A percentile compares a stretch with the other conserved stretches of the same genome.
These are phyloP conservation scores for Russula virescens DNA, from an alignment of 768 basidiomycete species.

Conservation along the genomic window DNA sequence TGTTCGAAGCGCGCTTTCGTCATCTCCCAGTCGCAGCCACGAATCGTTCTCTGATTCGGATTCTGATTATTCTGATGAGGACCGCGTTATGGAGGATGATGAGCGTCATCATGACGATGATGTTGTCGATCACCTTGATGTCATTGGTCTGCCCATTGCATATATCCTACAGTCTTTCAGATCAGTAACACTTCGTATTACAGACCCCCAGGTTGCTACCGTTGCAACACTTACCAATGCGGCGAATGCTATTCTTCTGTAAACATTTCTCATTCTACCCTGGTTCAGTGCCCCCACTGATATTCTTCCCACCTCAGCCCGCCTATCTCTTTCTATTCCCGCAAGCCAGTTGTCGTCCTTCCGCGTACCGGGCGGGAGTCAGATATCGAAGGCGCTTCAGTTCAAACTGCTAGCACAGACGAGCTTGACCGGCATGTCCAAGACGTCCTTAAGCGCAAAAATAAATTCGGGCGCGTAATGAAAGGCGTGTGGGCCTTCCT, in stretches of 20 bases:
- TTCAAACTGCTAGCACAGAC: conserved; percentile 36
- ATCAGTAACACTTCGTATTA: not conserved
- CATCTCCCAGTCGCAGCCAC: conserved; percentile 27
- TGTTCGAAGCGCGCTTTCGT: conserved; percentile 42
- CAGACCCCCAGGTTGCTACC: conserved; percentile 70
- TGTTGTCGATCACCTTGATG: conserved; percentile 79
- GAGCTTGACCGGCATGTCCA: conserved; percentile 73
- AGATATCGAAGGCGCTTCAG: conserved; percentile 29
- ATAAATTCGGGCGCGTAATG: conserved; percentile 52
- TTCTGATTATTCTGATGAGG: conserved; percentile 20
- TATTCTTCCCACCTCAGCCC: conserved; percentile 40
- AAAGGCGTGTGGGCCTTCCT: conserved; percentile 77
- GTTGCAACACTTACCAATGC: conserved; percentile 73
- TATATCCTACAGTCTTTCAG: not conserved
- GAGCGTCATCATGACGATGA: conserved; percentile 61
- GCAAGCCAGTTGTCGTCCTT: conserved; percentile 61
- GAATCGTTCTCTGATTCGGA: conserved; percentile 16
- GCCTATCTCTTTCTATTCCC: conserved; percentile 60
- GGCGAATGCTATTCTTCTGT: conserved; percentile 75
- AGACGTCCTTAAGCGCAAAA: conserved; percentile 59
- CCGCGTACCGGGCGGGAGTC: conserved; percentile 31
- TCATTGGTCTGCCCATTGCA: conserved; percentile 49
- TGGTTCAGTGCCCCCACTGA: not conserved
- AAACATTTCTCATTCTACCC: conserved; percentile 13
- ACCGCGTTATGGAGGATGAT: conserved; percentile 20